A percentile compares a stretch with the other conserved stretches of the same genome.
Evolutionary conservation across 2,329 filamentous ascomycete genomes (phyloP).

Genomic region (Ophiostoma perfectum): DNA sequence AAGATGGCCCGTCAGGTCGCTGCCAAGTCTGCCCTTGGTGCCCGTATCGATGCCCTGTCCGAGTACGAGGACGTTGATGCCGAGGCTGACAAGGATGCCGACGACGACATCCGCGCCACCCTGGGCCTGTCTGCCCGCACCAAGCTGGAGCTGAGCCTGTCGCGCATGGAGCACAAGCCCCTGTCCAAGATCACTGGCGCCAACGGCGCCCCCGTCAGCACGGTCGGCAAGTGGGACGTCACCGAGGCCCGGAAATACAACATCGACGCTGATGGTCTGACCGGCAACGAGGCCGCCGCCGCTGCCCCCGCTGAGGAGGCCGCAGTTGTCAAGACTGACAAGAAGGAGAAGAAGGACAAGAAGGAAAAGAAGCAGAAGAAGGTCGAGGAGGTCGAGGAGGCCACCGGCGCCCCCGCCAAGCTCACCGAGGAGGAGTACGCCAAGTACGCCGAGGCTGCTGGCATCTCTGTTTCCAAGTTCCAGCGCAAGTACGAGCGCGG

Average conservation of each 20-base stretch:
- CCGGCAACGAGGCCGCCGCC: slow-evolving; percentile 59
- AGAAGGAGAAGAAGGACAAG: slow-evolving; percentile 29
- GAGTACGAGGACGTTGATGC: slow-evolving; percentile 70
- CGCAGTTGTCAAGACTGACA: slow-evolving; percentile 39
- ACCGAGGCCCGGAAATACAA: slow-evolving; percentile 96
- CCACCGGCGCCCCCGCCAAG: slow-evolving; percentile 32
- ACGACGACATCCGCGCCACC: slow-evolving; percentile 78
- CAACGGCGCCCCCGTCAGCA: slow-evolving; percentile 36
- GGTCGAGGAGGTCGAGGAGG: slow-evolving; percentile 20
- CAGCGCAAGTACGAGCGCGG: slow-evolving; percentile 72
- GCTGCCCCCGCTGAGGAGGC: slow-evolving; percentile 33
- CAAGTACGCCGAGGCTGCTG: slow-evolving; percentile 58
- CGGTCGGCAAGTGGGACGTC: slow-evolving; percentile 74
- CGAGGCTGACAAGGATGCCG: slow-evolving; percentile 53
- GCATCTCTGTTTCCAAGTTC: slow-evolving; percentile 69
- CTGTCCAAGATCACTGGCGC: slow-evolving; percentile 49
- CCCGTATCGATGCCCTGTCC: slow-evolving; percentile 84
- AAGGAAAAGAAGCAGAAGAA: slow-evolving; percentile 26
- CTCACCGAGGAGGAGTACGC: slow-evolving; percentile 53
- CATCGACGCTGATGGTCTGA: slow-evolving; percentile 80
- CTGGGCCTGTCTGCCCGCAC: slow-evolving; percentile 68
- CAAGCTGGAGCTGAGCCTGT: slow-evolving; percentile 70
- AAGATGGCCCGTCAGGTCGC: slow-evolving; percentile 97
- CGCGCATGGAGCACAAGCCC: slow-evolving; percentile 84
- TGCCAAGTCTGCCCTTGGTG: slow-evolving; percentile 85